A percentile compares a stretch with the other conserved stretches of the same genome.
These are phyloP conservation scores for Phytophthora citrophthora DNA, from an alignment of 352 stramenopile species.

Conservation along the genomic window DNA sequence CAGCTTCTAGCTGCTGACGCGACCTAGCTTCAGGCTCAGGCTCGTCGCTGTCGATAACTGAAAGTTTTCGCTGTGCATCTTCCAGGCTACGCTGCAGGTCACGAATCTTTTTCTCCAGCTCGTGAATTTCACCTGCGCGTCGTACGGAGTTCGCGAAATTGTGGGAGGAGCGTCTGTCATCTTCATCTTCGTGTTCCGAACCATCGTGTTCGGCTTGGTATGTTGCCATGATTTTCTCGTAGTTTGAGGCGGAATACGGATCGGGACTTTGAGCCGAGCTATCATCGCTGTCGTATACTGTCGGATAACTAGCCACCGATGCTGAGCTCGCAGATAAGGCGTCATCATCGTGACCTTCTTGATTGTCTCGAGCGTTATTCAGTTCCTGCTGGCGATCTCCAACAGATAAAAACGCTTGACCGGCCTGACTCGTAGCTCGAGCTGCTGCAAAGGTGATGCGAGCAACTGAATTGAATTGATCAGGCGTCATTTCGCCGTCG, in stretches of 20 bases:
- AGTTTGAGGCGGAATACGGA: constrained; percentile 66
- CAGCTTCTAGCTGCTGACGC: constrained; percentile 35
- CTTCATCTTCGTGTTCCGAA: constrained; percentile 39
- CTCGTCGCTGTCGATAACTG: constrained; percentile 61
- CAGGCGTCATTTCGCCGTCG: constrained; percentile 43
- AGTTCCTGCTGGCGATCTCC: constrained; percentile 23
- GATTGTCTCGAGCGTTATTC: constrained; percentile 9
- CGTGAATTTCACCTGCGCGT: constrained; percentile 44
- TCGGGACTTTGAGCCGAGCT: constrained; percentile 38
- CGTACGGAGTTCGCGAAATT: constrained; percentile 35
- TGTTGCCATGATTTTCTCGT: constrained; percentile 66
- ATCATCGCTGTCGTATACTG: constrained; percentile 35
- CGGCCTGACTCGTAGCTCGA: constrained; percentile 56
- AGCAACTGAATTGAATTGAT: constrained; percentile 66
- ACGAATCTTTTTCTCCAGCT: constrained; percentile 70
- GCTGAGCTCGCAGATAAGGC: constrained; percentile 29
- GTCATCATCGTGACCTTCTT: constrained; percentile 25
- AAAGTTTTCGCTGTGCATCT: constrained; percentile 68
- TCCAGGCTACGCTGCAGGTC: constrained; percentile 64
- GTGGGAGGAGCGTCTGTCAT: constrained; percentile 21
- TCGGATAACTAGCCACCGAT: constrained; percentile 50
- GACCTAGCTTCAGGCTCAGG: constrained; percentile 48
- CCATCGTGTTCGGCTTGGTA: constrained; percentile 38
- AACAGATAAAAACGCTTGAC: constrained; percentile 62
- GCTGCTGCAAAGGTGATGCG: constrained; percentile 74